Evolutionary conservation across 2,329 filamentous ascomycete species (phyloP).

Genomic region (Chaetomium sp.): DNA sequence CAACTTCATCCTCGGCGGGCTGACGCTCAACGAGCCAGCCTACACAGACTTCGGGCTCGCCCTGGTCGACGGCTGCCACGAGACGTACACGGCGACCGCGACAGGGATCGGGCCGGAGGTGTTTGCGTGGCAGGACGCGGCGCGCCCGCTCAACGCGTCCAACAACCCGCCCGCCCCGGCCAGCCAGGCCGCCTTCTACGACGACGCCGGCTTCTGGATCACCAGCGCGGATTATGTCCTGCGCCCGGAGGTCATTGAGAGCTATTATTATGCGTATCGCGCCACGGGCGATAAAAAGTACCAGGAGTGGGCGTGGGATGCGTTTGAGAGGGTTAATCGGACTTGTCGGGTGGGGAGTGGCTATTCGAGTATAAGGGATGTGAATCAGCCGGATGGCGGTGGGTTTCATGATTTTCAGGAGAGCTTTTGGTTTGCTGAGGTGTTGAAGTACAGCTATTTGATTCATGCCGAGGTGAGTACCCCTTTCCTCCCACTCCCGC

Average conservation of each 20-base stretch:
- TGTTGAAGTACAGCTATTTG: constrained; percentile 81
- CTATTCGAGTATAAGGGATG: constrained; percentile 66
- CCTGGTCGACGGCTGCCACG: constrained; percentile 72
- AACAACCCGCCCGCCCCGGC: constrained; percentile 49
- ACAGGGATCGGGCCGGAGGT: constrained; percentile 77
- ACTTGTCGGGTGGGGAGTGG: constrained; percentile 67
- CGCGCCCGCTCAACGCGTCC: constrained; percentile 39
- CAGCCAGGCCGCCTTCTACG: constrained; percentile 61
- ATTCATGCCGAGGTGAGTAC: constrained; percentile 56
- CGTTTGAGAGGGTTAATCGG: constrained; percentile 67
- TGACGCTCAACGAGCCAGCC: constrained; percentile 63
- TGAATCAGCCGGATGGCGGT: constrained; percentile 65
- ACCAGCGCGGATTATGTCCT: constrained; percentile 63
- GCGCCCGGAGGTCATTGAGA: constrained; percentile 80
- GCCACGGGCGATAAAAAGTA: constrained; percentile 75
- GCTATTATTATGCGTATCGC: constrained; percentile 84
- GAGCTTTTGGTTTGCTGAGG: constrained; percentile 86
- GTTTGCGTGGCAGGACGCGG: constrained; percentile 62
- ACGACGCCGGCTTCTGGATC: constrained; percentile 72
- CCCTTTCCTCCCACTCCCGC: background rate
- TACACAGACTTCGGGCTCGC: constrained; percentile 75
- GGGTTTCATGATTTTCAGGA: constrained; percentile 71
- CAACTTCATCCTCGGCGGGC: constrained; percentile 80
- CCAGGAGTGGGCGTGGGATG: constrained; percentile 82
- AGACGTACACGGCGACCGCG: constrained; percentile 68